Conservation (phyloP, 1,284 basidiomycete species). For the Cryptococcus sp. region DNA sequence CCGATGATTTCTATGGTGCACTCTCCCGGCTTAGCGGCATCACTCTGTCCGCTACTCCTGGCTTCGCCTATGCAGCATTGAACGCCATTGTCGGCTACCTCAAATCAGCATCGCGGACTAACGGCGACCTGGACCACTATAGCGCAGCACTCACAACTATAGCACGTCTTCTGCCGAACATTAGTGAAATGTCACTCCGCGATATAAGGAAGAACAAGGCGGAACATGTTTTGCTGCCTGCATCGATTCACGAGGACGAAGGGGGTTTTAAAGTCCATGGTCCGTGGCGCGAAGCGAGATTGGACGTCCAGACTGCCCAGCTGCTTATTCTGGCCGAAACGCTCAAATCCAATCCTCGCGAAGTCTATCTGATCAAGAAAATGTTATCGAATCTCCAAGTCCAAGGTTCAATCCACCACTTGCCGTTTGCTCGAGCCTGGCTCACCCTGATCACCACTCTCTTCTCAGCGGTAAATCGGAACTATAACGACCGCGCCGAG, state of each 20-base stretch:
- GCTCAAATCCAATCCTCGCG: slow-evolving; percentile 67
- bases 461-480: slow-evolving; percentile 71
- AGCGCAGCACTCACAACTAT: slow-evolving; percentile 62
- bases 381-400: slow-evolving; percentile 62
- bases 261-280: slow-evolving; percentile 53
- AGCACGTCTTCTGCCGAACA: slow-evolving; percentile 62
- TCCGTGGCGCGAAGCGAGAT: slow-evolving; percentile 59
- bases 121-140: slow-evolving; percentile 59
- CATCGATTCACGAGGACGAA: slow-evolving; percentile 57
- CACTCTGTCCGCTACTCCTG: slow-evolving; percentile 62
- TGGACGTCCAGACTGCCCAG: slow-evolving; percentile 70
- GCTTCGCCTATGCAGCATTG: slow-evolving; percentile 66
- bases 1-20: slow-evolving; percentile 58
- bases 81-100: slow-evolving; percentile 71
- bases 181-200: slow-evolving; percentile 69
- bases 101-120: slow-evolving; percentile 60
- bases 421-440: slow-evolving; percentile 65
- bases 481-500: slow-evolving; percentile 72
- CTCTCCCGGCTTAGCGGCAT: slow-evolving; percentile 59
- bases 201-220: slow-evolving; percentile 74
- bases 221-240: slow-evolving; percentile 68
- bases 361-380: slow-evolving; percentile 70
- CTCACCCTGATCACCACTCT: slow-evolving; percentile 68
- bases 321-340: slow-evolving; percentile 67
- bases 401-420: slow-evolving; percentile 31